These are phyloP conservation scores for Penicillium sp. DNA, from an alignment of 2,329 filamentous ascomycete genomes.

Conservation along the genomic window DNA sequence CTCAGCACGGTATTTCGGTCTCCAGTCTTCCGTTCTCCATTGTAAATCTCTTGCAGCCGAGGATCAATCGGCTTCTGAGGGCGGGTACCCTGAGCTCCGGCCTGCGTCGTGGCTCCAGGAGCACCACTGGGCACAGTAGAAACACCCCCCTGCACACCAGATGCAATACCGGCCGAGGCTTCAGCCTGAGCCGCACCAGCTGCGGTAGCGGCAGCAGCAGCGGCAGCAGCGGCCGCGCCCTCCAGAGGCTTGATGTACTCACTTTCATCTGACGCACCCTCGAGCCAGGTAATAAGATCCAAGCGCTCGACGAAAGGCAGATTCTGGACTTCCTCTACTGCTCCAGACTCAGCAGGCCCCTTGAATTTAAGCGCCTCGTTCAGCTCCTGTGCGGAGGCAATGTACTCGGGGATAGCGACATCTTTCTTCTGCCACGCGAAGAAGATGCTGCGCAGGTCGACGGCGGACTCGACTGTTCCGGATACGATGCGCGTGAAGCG, in stretches of 20 bases:
- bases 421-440: slow-evolving; percentile 96
- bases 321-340: slow-evolving; percentile 71
- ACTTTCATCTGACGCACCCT: slow-evolving; percentile 83
- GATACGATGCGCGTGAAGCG: slow-evolving; percentile 95
- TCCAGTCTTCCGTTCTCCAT: slow-evolving; percentile 84
- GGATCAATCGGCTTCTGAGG: slow-evolving; percentile 74
- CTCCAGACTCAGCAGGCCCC: slow-evolving; percentile 28
- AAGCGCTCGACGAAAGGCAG: slow-evolving; percentile 87
- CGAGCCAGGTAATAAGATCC: slow-evolving; percentile 90
- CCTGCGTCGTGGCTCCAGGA: slow-evolving; percentile 30
- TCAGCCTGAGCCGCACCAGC: slow-evolving; percentile 45
- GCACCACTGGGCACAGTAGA: slow-evolving; percentile 43
- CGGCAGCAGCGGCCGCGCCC: slow-evolving; percentile 53
- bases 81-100: slow-evolving; percentile 39
- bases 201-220: slow-evolving; percentile 39
- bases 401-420: slow-evolving; percentile 85
- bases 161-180: slow-evolving; percentile 51
- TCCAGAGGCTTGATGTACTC: slow-evolving; percentile 88
- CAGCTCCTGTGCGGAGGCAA: slow-evolving; percentile 74
- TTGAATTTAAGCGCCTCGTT: slow-evolving; percentile 68
- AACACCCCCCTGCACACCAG: slow-evolving; percentile 49
- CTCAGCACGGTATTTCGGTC: slow-evolving; percentile 86
- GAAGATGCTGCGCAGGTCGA: slow-evolving; percentile 91
- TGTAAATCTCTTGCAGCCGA: slow-evolving; percentile 82
- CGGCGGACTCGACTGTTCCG: slow-evolving; percentile 62